phyloP scores from a whole-genome alignment of 2,329 filamentous ascomycete genomes.

The Scedosporium boydii region DNA sequence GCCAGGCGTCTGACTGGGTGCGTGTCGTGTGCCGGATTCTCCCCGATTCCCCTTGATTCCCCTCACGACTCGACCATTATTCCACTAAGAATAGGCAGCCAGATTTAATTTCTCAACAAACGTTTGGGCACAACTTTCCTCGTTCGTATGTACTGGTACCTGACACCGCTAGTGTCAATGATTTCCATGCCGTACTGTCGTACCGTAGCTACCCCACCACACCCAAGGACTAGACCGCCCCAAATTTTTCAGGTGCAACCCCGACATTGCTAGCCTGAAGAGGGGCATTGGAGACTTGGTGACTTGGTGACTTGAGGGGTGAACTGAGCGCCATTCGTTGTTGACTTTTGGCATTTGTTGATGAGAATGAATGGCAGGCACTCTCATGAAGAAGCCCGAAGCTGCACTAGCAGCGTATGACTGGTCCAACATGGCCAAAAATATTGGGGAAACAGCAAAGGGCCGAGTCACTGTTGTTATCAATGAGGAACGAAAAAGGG shows the following conservation, averaged over 20 bases:
- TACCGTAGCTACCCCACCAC: conserved; percentile 2
- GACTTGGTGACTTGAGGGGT: neutral
- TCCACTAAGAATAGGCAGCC: neutral
- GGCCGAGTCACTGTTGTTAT: neutral
- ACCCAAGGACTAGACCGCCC: conserved; percentile 3
- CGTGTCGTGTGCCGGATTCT: neutral
- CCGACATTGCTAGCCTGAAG: neutral
- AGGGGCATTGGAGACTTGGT: neutral
- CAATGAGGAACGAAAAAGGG: neutral
- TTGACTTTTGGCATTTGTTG: neutral
- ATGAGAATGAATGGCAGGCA: neutral
- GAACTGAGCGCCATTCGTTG: neutral
- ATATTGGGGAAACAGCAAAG: neutral
- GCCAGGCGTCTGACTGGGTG: neutral
- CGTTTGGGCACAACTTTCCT: conserved; percentile 2
- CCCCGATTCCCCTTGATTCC: neutral
- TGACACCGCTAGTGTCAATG: neutral
- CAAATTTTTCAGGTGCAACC: conserved; percentile 4
- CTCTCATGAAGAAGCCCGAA: neutral
- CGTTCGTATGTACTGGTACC: neutral
- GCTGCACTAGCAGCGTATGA: neutral
- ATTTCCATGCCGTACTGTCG: neutral
- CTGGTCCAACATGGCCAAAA: neutral
- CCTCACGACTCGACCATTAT: neutral
- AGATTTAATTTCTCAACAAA: conserved; percentile 1